Percentiles rank a stretch among this genome's conserved stretches.
phyloP scores from a whole-genome alignment of 805 yeast genomes.

The Yamadazyma sp. region DNA sequence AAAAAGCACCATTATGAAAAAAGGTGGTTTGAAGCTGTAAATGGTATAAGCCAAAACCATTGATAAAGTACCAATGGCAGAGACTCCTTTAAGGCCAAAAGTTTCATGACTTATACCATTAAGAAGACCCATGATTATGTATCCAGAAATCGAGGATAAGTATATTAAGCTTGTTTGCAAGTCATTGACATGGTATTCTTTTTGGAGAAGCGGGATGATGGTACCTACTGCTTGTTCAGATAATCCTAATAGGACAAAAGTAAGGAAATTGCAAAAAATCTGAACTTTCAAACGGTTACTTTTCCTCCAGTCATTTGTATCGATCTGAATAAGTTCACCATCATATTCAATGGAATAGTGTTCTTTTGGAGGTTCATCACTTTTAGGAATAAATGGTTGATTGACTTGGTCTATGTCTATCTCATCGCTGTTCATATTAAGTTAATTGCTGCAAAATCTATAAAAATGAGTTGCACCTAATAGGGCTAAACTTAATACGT shows the following conservation, averaged over 20 bases:
- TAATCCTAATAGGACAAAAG: constrained; percentile 50
- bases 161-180: constrained; percentile 48
- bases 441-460: too few relatives aligned
- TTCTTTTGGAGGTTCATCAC: constrained; percentile 1
- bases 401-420: constrained; percentile 5
- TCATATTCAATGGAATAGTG: constrained; percentile 19
- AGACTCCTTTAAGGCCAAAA: constrained; percentile 49
- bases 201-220: constrained; percentile 49
- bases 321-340: constrained; percentile 28
- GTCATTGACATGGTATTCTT: constrained; percentile 47
- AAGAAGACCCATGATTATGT: constrained; percentile 48
- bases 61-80: constrained; percentile 28
- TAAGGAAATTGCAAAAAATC: constrained; percentile 33
- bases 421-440: too few relatives aligned
- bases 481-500: too few relatives aligned
- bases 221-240: constrained; percentile 64
- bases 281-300: constrained; percentile 42
- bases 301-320: constrained; percentile 36
- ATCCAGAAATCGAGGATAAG: constrained; percentile 53
- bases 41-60: constrained; percentile 39
- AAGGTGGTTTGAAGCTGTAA: constrained; percentile 41
- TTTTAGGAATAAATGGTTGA: constrained; percentile 10
- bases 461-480: too few relatives aligned
- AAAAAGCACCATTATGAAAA: constrained; percentile 33
- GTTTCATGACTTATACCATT: constrained; percentile 40